Conservation (phyloP, 225 moss, liverwort and hornwort genomes). For the Rhytidiadelphus loreus region DNA sequence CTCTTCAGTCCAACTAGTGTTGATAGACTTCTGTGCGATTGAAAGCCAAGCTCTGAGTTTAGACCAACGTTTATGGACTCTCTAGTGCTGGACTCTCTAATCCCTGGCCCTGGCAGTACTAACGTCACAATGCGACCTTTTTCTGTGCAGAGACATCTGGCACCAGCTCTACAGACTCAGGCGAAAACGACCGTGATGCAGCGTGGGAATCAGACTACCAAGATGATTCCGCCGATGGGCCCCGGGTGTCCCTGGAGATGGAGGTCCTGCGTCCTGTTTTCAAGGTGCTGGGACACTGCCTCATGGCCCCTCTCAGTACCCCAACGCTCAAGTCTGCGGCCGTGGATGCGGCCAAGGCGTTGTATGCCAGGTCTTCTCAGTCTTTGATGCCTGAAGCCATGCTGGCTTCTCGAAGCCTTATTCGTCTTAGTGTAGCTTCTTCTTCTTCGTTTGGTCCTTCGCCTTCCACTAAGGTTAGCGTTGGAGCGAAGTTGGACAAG, state of each 20-base stretch:
- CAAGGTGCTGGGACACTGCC: slow-evolving; percentile 85
- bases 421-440: slow-evolving; percentile 43
- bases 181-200: slow-evolving; percentile 27
- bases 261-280: slow-evolving; percentile 78
- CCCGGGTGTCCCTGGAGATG: slow-evolving; percentile 56
- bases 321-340: slow-evolving; percentile 47
- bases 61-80: not conserved
- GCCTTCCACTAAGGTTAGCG: not conserved
- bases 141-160: slow-evolving; percentile 14
- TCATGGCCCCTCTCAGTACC: slow-evolving; percentile 51
- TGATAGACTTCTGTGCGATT: not conserved
- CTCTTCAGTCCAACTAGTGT: not conserved
- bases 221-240: slow-evolving; percentile 33
- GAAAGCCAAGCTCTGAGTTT: not conserved
- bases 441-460: not conserved
- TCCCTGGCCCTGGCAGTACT: not conserved
- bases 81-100: not conserved
- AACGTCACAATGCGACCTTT: not conserved
- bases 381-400: slow-evolving; percentile 79
- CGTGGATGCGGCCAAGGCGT: slow-evolving; percentile 52
- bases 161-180: slow-evolving; percentile 1
- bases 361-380: slow-evolving; percentile 73
- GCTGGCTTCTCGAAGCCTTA: slow-evolving; percentile 78
- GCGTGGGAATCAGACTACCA: slow-evolving; percentile 39
- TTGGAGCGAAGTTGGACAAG: not conserved